A percentile compares a stretch with the other conserved stretches of the same genome.
These are phyloP conservation scores for Diaporthe ilicicola DNA, from an alignment of 2,329 filamentous ascomycete species.

Conservation along the genomic window DNA sequence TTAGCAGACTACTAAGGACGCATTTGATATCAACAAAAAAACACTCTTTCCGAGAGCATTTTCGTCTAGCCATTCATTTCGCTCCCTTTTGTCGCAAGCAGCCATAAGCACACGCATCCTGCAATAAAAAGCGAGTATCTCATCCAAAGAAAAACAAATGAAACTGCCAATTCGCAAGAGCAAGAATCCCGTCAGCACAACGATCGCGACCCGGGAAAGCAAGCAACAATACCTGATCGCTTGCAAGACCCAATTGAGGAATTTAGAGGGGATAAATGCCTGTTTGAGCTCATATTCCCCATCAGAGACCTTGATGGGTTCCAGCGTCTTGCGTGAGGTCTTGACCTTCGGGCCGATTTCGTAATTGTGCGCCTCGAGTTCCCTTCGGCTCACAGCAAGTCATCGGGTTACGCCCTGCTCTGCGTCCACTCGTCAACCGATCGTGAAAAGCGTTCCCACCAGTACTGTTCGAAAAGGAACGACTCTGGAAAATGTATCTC, in stretches of 20 bases:
- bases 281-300: slow-evolving; percentile 12
- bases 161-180: not conserved
- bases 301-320: slow-evolving; percentile 5
- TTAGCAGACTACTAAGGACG: not conserved
- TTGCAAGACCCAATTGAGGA: not conserved
- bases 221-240: slow-evolving; percentile 4
- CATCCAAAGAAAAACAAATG: not conserved
- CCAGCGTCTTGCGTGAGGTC: slow-evolving; percentile 7
- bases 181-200: not conserved
- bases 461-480: not conserved
- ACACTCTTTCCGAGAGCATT: too few species aligned
- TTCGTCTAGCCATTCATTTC: not conserved
- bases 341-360: not conserved
- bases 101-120: not conserved
- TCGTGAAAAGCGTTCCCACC: not conserved
- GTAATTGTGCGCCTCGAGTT: slow-evolving; percentile 7
- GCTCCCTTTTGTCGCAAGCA: not conserved
- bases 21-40: not conserved
- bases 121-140: too few species aligned
- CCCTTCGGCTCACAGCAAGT: not conserved
- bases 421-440: slow-evolving; percentile 12
- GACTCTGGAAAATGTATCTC: not conserved
- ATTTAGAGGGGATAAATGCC: not conserved
- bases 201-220: not conserved
- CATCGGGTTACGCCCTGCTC: not conserved